Evolutionary conservation across 164 flowering plant genomes (phyloP), one percentile per base, ranked within the genome.

Genomic region (Taxillus chinensis): DNA sequence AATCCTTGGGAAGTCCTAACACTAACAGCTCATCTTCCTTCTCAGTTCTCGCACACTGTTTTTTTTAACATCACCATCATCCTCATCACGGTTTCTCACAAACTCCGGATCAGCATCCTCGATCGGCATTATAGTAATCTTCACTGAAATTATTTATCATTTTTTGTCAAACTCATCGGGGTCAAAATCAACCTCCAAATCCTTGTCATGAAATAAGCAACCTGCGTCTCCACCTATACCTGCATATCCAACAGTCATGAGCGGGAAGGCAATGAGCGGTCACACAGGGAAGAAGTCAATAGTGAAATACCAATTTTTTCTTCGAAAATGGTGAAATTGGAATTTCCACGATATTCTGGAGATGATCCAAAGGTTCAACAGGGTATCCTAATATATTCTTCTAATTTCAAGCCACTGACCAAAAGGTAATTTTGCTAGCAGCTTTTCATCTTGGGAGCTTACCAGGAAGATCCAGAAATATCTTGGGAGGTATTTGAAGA

Each of bases 21-120:
- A 88, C 92, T 50, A 92, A 87, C 70, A 88, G 75, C 59, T 85
- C 85, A 77, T 92, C 96, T 72, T 92, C 98, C 57, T 86, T 81
- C 6, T 83, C 89, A 72, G n/a, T n/a, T n/a, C n/a, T n/a, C n/a
- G n/a, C 88, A 90, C 79, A 89, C 80, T 3, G 96, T 96, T 67
- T 87, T 86, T 86, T 66, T 73, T 82, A 51, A 78, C 12, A 14
- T 80, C 87, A 41, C 39, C 67, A 27, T 13, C 82, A 61, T 79
- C 86, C 27, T 76, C 87, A 70, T 78, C 86, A 12, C 40, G 45
- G 54, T 83, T 92, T 57, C 78, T 75, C 8, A 75, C 79, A 68
- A 82, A 86, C 17, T 59, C 79, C 14, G 86, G 80, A 64, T 85
- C 86, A 10, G 57, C 74, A 72, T 90, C 98, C 63, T 82, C 89